Evolutionary conservation across 768 basidiomycete species (phyloP).

Genomic region (Russula vinacea): DNA sequence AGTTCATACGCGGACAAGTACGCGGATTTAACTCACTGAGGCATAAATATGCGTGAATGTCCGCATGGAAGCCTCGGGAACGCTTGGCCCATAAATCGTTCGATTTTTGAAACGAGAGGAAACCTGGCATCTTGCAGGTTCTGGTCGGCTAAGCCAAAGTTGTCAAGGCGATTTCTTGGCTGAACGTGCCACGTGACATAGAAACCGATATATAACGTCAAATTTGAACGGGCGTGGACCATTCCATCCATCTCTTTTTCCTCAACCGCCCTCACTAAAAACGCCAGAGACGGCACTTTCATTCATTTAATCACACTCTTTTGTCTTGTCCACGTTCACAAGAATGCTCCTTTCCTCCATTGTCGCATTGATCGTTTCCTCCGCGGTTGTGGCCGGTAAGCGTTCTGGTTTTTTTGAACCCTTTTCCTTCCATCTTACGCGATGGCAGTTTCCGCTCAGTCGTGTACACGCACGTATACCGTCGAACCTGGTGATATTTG

Average conservation of each 20-base stretch:
- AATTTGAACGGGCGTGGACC: neutral
- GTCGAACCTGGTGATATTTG: constrained; percentile 59
- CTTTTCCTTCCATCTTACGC: neutral
- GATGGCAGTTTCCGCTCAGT: constrained; percentile 14
- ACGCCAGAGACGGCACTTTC: neutral
- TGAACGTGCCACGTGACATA: no score
- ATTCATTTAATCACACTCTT: constrained; percentile 18
- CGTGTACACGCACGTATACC: constrained; percentile 61
- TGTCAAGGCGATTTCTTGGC: no score
- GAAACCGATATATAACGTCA: neutral
- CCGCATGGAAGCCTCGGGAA: no score
- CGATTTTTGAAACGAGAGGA: no score
- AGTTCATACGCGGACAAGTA: no score
- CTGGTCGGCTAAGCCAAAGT: no score
- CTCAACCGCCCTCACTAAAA: neutral
- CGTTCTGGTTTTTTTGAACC: neutral
- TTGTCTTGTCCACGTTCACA: neutral
- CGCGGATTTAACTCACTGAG: no score
- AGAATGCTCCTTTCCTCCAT: constrained; percentile 8
- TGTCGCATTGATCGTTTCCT: neutral
- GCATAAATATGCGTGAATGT: no score
- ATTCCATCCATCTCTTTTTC: neutral
- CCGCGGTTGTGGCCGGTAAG: constrained; percentile 8
- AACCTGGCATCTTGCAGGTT: no score
- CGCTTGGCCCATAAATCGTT: no score